phyloP scores from a whole-genome alignment of 176 grass and related monocot genomes.

The Bolboschoenus planiculmis region DNA sequence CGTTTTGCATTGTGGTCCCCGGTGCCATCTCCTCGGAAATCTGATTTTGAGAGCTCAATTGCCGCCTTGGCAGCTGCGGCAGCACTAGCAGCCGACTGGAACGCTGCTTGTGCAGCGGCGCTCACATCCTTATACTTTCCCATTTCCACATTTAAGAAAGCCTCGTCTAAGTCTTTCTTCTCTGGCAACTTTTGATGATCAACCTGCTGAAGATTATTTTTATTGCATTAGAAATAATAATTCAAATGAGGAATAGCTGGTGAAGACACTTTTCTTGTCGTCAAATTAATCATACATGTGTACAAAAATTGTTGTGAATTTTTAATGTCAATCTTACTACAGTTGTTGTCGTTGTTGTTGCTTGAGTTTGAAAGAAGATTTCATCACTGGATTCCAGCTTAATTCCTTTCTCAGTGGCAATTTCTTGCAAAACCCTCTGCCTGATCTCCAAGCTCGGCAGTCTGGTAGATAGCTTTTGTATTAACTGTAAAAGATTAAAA shows the following conservation, averaged over 20 bases:
- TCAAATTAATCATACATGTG: neutral
- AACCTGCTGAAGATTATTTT: neutral
- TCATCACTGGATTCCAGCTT: constrained; percentile 34
- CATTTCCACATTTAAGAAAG: neutral
- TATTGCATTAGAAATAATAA: neutral
- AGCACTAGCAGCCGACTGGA: constrained; percentile 55
- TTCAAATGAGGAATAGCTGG: neutral
- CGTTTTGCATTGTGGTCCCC: neutral
- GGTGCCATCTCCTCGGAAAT: neutral
- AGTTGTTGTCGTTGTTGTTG: neutral
- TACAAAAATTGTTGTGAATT: neutral
- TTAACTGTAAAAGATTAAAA: constrained; percentile 40
- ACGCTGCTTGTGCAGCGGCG: constrained; percentile 74
- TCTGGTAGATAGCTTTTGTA: constrained; percentile 74
- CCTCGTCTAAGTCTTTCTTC: neutral
- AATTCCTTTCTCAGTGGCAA: constrained; percentile 69
- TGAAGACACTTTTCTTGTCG: neutral
- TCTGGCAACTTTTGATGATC: neutral
- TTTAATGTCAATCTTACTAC: neutral
- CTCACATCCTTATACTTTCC: constrained; percentile 52
- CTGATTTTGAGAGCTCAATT: constrained; percentile 54
- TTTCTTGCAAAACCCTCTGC: constrained; percentile 62
- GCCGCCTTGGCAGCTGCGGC: constrained; percentile 75
- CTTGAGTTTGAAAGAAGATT: neutral
- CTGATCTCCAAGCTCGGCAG: constrained; percentile 57